Percentiles rank a stretch among this genome's conserved stretches.
phyloP scores from a whole-genome alignment of 768 basidiomycete genomes.

The Scleroderma bovista region DNA sequence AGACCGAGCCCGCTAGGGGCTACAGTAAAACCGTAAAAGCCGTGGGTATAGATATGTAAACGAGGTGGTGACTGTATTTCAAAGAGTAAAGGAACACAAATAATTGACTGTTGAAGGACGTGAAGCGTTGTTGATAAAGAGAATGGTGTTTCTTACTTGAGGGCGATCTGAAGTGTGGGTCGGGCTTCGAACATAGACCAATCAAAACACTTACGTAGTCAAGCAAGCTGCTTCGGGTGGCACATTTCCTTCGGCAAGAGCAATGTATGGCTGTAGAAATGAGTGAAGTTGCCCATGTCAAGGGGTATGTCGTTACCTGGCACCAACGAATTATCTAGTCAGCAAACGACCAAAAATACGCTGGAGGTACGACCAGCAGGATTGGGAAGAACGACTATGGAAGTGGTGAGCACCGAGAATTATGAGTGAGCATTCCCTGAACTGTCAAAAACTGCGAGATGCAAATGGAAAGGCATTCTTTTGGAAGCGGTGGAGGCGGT shows the following conservation, averaged over 20 bases:
- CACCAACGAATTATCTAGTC: conserved; percentile 54
- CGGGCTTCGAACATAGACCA: not conserved
- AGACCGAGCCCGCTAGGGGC: conserved; percentile 45
- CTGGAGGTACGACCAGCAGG: conserved; percentile 44
- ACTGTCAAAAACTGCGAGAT: conserved; percentile 41
- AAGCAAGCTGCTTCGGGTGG: conserved; percentile 50
- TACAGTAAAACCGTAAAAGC: conserved; percentile 46
- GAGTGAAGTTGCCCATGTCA: conserved; percentile 1
- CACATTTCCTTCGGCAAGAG: conserved; percentile 48
- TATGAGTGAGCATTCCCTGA: conserved; percentile 18
- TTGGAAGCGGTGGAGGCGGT: too few species aligned
- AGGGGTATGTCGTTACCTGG: conserved; percentile 39
- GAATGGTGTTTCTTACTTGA: conserved; percentile 31
- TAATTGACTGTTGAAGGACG: conserved; percentile 32
- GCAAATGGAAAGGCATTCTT: conserved; percentile 45
- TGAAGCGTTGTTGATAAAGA: conserved; percentile 1
- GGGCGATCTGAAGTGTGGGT: conserved; percentile 30
- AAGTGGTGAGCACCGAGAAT: not conserved
- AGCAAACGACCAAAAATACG: conserved; percentile 42
- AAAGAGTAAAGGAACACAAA: conserved; percentile 40
- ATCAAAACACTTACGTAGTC: conserved; percentile 48
- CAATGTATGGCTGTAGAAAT: conserved; percentile 51
- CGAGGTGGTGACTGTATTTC: conserved; percentile 47
- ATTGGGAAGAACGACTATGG: conserved; percentile 56
- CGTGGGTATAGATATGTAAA: conserved; percentile 48